Evolutionary conservation across 1,284 basidiomycete genomes (phyloP), one percentile per base, ranked within the genome.

Genomic region (Ganoderma leucocontextum): DNA sequence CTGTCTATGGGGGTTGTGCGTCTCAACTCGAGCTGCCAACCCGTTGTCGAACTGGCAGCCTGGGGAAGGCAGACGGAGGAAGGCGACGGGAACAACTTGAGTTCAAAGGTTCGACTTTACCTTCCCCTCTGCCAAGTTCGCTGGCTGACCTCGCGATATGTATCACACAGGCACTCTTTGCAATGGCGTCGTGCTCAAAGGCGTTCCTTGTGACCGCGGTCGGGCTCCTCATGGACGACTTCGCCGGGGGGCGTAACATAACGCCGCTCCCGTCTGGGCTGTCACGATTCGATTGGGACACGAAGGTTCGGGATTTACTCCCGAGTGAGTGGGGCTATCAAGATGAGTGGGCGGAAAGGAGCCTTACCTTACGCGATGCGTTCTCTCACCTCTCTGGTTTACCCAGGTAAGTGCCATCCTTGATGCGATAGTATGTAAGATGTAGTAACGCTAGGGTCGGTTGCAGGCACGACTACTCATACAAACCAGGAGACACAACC

Each of bases 181-280:
- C 72, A 2, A 79, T 86, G 52, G 84, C 78, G 1, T 85, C 84
- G 17, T 84, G 82, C 72, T 83, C 83, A 1, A 86, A 86, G 68
- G 79, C 84, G 0, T 85, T 86, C 72, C 78, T 82, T 0, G 76
- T 79, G 0, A 71, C 80, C 2, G 74, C 82, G 0, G 49, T 84
- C 4, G 84, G 82, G 0, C 73, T 84, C 13, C 62, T 76, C 17
- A 75, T 76, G 35, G 71, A 76, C 12, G 75, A 76, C 67, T 76
- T 69, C 47, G 72, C 70, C 0, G 62, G 68, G 0, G 74, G 71
- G 6, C 66, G 72, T n/a, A 75, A 76, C 52, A 63, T 65, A 4
- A 76, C 75, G 0, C 70, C 75, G n/a, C 72, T 75, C 5, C 74
- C 75, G 0, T 10, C 33, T 0, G 62, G 49, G 2, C 39, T 74